A percentile compares a stretch with the other conserved stretches of the same genome.
Evolutionary conservation across 345 rosid species (phyloP).

Genomic region (Acer saccharum): DNA sequence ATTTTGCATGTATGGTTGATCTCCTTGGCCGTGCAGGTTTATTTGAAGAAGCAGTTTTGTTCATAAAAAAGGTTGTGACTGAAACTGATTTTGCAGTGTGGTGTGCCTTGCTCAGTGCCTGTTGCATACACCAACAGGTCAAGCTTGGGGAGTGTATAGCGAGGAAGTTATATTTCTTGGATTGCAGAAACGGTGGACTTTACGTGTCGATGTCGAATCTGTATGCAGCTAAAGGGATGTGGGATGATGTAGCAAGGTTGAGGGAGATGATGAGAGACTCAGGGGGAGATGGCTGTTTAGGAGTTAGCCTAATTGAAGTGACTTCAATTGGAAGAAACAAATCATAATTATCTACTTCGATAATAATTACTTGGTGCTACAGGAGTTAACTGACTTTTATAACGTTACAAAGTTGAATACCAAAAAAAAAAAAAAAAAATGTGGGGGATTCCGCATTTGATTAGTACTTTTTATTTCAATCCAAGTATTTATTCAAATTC

Average conservation of each 20-base stretch:
- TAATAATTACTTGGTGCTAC: too few species aligned
- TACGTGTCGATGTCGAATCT: conserved; percentile 89
- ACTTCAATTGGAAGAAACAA: background rate
- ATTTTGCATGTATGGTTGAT: conserved; percentile 69
- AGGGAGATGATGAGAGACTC: conserved; percentile 71
- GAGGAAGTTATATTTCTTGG: conserved; percentile 67
- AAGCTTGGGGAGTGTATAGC: conserved; percentile 79
- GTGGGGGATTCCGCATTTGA: too few species aligned
- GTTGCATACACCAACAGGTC: conserved; percentile 63
- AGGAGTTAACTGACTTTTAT: too few species aligned
- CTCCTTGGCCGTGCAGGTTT: conserved; percentile 65
- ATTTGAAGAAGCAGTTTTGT: conserved; percentile 58
- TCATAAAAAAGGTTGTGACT: conserved; percentile 45
- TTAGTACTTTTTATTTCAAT: too few species aligned
- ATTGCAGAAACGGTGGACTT: conserved; percentile 66
- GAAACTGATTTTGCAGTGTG: conserved; percentile 79
- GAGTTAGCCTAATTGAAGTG: conserved; percentile 57
- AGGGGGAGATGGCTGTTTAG: conserved; percentile 78
- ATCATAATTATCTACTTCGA: background rate
- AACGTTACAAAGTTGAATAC: too few species aligned
- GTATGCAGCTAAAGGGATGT: conserved; percentile 69
- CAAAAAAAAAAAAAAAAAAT: too few species aligned
- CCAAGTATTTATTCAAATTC: too few species aligned
- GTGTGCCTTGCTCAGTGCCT: conserved; percentile 77
- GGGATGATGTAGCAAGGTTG: conserved; percentile 73